A percentile compares a stretch with the other conserved stretches of the same genome.
Conservation (phyloP, 1,139 yeast species). For the Diutina sp. region DNA sequence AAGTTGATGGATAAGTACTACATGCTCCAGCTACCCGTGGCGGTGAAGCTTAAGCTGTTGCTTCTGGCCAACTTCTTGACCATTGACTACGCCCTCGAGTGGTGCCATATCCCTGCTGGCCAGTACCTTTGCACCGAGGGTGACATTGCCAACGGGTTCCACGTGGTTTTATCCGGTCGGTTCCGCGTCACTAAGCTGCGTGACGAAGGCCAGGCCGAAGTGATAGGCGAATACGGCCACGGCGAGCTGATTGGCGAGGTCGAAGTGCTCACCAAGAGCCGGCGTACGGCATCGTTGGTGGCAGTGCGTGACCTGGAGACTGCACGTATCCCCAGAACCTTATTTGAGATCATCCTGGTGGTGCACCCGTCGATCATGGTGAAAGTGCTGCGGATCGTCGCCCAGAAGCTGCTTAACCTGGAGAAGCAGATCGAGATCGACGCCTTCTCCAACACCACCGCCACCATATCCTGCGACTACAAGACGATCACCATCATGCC, state of each 20-base stretch:
- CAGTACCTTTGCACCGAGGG: constrained; percentile 70
- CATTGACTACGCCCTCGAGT: constrained; percentile 85
- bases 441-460: constrained; percentile 8
- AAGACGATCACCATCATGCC: constrained; percentile 83
- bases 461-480: constrained; percentile 30
- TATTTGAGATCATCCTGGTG: constrained; percentile 74
- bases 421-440: constrained; percentile 3
- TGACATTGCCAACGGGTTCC: constrained; percentile 84
- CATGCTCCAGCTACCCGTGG: constrained; percentile 62
- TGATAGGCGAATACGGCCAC: constrained; percentile 77
- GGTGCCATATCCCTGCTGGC: constrained; percentile 88
- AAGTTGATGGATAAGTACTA: constrained; percentile 65
- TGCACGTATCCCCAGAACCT: constrained; percentile 81
- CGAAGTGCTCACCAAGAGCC: constrained; percentile 79
- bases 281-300: constrained; percentile 59
- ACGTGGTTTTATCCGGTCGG: constrained; percentile 83
- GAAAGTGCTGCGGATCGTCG: constrained; percentile 80
- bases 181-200: constrained; percentile 46
- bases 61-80: constrained; percentile 57
- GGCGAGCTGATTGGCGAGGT: constrained; percentile 94
- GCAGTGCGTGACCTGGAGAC: constrained; percentile 92
- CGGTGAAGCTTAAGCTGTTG: constrained; percentile 54
- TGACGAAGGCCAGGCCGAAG: constrained; percentile 17
- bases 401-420: constrained; percentile 39
- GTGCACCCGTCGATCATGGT: constrained; percentile 87